A percentile compares a stretch with the other conserved stretches of the same genome.
Evolutionary conservation across 345 rosid species (phyloP).

Genomic region (Aquilaria sinensis): DNA sequence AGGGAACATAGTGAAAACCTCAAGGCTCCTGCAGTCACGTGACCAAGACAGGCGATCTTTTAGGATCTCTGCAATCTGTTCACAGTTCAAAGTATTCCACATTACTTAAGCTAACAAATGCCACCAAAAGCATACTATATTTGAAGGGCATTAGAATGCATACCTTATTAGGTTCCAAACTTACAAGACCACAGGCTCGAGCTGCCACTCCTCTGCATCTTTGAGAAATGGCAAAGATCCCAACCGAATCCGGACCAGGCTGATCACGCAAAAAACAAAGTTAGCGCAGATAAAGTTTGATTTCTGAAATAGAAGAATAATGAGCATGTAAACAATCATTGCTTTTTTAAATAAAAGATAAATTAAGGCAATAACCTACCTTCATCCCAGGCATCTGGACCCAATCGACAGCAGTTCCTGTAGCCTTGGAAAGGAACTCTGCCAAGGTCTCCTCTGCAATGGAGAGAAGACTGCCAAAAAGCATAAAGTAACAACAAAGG

Average conservation of each 20-base stretch:
- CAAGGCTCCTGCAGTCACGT: conserved; percentile 98
- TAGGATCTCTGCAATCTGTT: conserved; percentile 95
- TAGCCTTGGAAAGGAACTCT: conserved; percentile 99
- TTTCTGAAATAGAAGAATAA: background rate
- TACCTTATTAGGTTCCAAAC: conserved; percentile 95
- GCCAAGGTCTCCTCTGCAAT: conserved; percentile 99
- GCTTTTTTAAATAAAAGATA: background rate
- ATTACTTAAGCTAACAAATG: background rate
- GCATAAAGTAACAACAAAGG: conserved; percentile 5
- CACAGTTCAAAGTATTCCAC: background rate
- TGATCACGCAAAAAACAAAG: conserved; percentile 19
- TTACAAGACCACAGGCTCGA: conserved; percentile 99
- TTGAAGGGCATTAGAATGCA: background rate
- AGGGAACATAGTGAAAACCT: conserved; percentile 92
- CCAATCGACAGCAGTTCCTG: conserved; percentile 99
- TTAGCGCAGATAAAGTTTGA: background rate
- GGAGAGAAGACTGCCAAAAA: conserved; percentile 76
- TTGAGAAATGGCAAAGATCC: conserved; percentile 99
- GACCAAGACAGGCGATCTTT: conserved; percentile 98
- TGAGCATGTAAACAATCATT: background rate
- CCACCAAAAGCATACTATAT: background rate
- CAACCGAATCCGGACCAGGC: conserved; percentile 99
- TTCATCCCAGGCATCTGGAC: conserved; percentile 99
- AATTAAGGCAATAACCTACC: conserved; percentile 32
- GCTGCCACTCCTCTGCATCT: conserved; percentile 99